phyloP scores from a whole-genome alignment of 2,329 filamentous ascomycete genomes.

The Colletotrichum sp. region DNA sequence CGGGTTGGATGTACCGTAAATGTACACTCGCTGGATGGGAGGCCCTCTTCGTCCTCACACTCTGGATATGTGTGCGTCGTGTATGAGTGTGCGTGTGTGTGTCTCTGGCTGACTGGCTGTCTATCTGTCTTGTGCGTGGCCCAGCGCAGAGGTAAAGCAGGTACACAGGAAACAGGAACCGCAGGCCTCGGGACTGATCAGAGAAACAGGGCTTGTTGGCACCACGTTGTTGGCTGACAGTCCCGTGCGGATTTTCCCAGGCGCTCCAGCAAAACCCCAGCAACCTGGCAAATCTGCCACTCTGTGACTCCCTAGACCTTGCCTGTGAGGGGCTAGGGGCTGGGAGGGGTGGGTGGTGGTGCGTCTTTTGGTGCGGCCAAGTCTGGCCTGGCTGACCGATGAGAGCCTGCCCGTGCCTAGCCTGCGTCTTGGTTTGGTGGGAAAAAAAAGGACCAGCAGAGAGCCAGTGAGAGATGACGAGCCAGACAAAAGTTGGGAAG shows the following conservation, averaged over 20 bases:
- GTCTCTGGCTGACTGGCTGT: not conserved
- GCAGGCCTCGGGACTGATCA: not conserved
- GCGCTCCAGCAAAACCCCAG: slow-evolving; percentile 16
- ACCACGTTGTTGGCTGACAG: slow-evolving; percentile 34
- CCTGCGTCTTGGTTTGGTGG: not conserved
- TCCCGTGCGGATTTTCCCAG: slow-evolving; percentile 21
- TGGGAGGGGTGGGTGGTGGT: not conserved
- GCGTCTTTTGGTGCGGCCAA: not conserved
- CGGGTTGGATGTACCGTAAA: not conserved
- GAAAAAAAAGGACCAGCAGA: not conserved
- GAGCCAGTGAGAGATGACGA: not conserved
- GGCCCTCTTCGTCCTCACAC: not conserved
- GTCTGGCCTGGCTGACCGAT: slow-evolving; percentile 4
- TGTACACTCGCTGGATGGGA: not conserved
- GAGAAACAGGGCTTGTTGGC: slow-evolving; percentile 22
- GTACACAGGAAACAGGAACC: not conserved
- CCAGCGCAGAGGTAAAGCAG: slow-evolving; percentile 25
- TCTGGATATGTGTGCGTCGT: not conserved
- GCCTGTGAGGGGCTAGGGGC: not conserved
- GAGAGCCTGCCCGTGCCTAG: not conserved
- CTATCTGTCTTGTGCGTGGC: slow-evolving; percentile 10
- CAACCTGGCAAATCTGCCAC: slow-evolving; percentile 11
- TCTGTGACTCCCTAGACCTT: slow-evolving; percentile 1
- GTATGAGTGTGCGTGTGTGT: not conserved
- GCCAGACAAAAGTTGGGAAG: not conserved